These are phyloP conservation scores for Daedaleopsis sinensis DNA, from an alignment of 768 basidiomycete genomes.

Conservation along the genomic window DNA sequence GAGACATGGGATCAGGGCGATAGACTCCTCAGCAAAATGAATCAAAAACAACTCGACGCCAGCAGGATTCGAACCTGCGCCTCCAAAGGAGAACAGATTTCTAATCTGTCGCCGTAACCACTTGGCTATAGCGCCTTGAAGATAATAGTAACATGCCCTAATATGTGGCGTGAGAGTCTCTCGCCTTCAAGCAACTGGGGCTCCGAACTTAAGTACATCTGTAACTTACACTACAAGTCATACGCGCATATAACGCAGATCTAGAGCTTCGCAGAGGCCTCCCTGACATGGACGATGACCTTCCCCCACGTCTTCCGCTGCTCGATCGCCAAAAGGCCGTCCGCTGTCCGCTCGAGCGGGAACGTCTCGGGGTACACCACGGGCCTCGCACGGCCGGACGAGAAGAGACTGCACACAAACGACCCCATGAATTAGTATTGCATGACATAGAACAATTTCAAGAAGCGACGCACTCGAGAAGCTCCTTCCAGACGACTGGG, in stretches of 20 bases:
- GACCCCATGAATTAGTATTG: neutral
- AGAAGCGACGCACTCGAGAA: conserved; percentile 55
- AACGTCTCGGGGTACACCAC: conserved; percentile 72
- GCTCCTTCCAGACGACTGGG: conserved; percentile 69
- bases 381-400: conserved; percentile 65
- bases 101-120: conserved; percentile 78
- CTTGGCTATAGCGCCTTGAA: conserved; percentile 66
- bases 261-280: conserved; percentile 53
- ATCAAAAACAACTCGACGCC: conserved; percentile 34
- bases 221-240: no score
- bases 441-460: neutral
- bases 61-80: conserved; percentile 51
- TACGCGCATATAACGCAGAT: neutral
- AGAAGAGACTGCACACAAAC: conserved; percentile 57
- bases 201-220: no score
- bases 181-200: no score
- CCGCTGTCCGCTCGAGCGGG: conserved; percentile 63
- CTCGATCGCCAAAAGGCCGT: conserved; percentile 78
- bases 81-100: conserved; percentile 42
- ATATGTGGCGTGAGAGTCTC: no score
- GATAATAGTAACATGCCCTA: no score
- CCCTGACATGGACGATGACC: conserved; percentile 66
- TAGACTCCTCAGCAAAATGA: no score
- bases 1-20: no score
- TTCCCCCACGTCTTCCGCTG: conserved; percentile 93